phyloP scores from a whole-genome alignment of 2,329 filamentous ascomycete species.

The Akanthomyces dipterigenus region DNA sequence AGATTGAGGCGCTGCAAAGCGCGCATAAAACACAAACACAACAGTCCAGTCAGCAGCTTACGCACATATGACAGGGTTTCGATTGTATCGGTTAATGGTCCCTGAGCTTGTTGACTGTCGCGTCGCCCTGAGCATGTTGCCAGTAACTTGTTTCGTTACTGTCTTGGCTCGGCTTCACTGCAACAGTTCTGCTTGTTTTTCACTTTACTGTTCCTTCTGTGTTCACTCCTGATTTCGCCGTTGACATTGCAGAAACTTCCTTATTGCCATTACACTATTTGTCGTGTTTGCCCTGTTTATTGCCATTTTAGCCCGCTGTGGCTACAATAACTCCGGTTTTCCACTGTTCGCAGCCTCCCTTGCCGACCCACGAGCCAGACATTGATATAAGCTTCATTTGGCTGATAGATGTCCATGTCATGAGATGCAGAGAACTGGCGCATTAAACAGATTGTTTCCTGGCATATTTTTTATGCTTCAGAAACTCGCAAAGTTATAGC shows the following conservation, averaged over 20 bases:
- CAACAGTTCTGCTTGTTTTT: not conserved
- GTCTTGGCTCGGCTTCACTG: not conserved
- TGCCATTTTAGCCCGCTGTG: not conserved
- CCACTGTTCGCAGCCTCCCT: not conserved
- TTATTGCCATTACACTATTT: not conserved
- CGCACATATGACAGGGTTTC: not conserved
- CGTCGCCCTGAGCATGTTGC: not conserved
- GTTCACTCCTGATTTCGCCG: not conserved
- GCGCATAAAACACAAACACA: not conserved
- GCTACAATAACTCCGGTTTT: not conserved
- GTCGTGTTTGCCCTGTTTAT: not conserved
- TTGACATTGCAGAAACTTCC: not conserved
- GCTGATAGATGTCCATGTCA: not conserved
- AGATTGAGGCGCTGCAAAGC: not conserved
- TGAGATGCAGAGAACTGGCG: not conserved
- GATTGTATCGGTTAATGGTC: not conserved
- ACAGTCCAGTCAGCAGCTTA: not conserved
- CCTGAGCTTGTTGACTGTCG: not conserved
- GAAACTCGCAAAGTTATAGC: no score
- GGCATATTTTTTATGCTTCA: no score
- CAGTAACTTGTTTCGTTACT: not conserved
- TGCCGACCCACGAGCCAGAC: not conserved
- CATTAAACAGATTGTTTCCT: not conserved
- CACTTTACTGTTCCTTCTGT: not conserved
- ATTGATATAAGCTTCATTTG: not conserved